Conservation (phyloP, 768 basidiomycete genomes). For the Xerocomellus chrysenteron region DNA sequence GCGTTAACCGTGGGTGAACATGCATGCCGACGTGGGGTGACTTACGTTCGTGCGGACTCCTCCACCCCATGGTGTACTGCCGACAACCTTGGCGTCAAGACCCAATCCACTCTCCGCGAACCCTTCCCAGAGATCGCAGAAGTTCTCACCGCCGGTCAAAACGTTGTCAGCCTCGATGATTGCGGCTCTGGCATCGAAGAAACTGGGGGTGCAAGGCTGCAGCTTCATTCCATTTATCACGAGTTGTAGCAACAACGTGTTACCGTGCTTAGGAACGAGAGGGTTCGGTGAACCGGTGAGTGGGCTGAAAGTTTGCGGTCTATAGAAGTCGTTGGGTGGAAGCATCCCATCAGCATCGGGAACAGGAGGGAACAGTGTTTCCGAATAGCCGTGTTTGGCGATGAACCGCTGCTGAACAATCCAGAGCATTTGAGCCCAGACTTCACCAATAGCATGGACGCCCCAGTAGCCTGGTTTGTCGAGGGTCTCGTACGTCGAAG, state of each 20-base stretch:
- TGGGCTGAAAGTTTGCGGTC: conserved; percentile 34
- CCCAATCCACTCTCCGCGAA: conserved; percentile 86
- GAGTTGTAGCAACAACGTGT: conserved; percentile 81
- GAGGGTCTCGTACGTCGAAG: conserved; percentile 90
- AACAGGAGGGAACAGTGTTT: conserved; percentile 78
- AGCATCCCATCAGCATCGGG: conserved; percentile 62
- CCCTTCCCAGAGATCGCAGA: conserved; percentile 81
- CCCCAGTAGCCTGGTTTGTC: conserved; percentile 95
- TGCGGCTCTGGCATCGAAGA: conserved; percentile 88
- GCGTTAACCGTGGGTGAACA: background rate
- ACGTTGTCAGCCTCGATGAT: conserved; percentile 89
- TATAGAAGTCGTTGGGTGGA: conserved; percentile 72
- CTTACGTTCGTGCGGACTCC: conserved; percentile 71
- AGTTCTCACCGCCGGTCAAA: conserved; percentile 91
- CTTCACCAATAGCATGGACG: conserved; percentile 89
- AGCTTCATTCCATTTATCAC: conserved; percentile 93
- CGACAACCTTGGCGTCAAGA: conserved; percentile 66
- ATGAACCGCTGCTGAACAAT: conserved; percentile 73
- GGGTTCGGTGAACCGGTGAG: conserved; percentile 36
- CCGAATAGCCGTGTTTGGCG: conserved; percentile 76
- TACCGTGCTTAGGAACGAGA: conserved; percentile 87
- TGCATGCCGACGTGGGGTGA: background rate
- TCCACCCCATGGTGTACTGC: conserved; percentile 91
- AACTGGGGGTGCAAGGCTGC: conserved; percentile 86
- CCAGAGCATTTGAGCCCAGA: conserved; percentile 94